These are phyloP conservation scores for Paraglomus brasilianum DNA, from an alignment of 192 early-diverging fungal genomes.

Conservation along the genomic window DNA sequence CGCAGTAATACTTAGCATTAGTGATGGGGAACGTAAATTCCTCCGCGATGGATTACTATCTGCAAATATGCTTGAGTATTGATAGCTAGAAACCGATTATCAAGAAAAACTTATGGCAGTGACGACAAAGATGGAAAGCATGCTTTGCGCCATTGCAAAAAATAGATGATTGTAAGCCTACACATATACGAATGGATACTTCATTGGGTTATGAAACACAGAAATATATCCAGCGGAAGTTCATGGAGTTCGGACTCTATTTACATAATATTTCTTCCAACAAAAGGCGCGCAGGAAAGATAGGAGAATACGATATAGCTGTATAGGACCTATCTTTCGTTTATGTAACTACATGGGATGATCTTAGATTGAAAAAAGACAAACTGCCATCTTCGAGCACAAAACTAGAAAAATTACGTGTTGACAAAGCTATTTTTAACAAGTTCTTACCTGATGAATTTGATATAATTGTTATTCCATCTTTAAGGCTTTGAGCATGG, in stretches of 20 bases:
- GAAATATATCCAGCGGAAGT: too few species aligned
- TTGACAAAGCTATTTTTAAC: slow-evolving; percentile 12
- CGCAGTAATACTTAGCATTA: too few species aligned
- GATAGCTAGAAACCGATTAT: too few species aligned
- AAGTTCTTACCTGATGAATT: background rate
- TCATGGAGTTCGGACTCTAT: background rate
- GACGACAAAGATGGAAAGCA: too few species aligned
- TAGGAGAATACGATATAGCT: slow-evolving; percentile 10
- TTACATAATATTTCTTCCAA: slow-evolving; percentile 2
- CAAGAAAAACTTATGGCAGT: too few species aligned
- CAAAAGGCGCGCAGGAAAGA: background rate
- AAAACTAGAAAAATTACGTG: background rate
- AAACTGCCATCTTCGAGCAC: slow-evolving; percentile 6
- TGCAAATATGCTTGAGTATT: too few species aligned
- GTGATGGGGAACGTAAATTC: too few species aligned
- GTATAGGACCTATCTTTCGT: too few species aligned
- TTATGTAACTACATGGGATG: too few species aligned
- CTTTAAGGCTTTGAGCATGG: background rate
- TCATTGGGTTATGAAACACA: background rate
- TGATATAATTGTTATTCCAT: slow-evolving; percentile 9
- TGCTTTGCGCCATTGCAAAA: too few species aligned
- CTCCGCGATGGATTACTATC: too few species aligned
- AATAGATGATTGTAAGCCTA: too few species aligned
- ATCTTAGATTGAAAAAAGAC: slow-evolving; percentile 7
- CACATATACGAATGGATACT: background rate